Evolutionary conservation across 805 yeast genomes (phyloP), one percentile per base, ranked within the genome.

Genomic region (Lipomyces starkeyi): DNA sequence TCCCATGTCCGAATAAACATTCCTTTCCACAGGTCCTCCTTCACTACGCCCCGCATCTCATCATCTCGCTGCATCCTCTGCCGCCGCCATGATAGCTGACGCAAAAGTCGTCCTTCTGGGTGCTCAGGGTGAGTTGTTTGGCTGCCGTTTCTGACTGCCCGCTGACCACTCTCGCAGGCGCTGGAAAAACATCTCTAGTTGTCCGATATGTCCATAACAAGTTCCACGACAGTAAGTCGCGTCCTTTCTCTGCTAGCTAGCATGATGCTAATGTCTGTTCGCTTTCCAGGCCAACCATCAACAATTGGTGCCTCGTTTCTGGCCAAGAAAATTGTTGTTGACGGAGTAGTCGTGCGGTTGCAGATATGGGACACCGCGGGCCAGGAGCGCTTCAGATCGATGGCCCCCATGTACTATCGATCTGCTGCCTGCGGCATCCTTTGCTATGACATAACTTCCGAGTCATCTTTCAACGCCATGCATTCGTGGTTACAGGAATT

Each of bases 281-380:
- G 37, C 22, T 49, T 43, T 34, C 53, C 68, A 73, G 65, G 77
- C 75, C 70, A 77, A 73, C 71, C 78, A 5, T 75, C 79, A 11
- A 77, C 80, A 55, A 77, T 77, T 25, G 80, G 80, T 43, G 80
- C 80, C 32, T 76, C 78, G 43, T 77, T 77, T 58, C 71, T 76
- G 67, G 79, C 79, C 52, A 77, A 77, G 61, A 76, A 76, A 64
- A 77, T 77, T 57, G 66, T 68, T 58, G 72, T 77, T n/a, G 78
- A 76, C 69, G 79, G 75, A 58, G 74, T 71, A 58, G 72, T 73
- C 29, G 77, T 77, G 40, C 71, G 80, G 54, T 78, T 88, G 52
- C 91, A 88, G 76, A 83, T 88, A 9, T 88, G 97, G 97, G 97
- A 93, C 78, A 93, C 97, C 54, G 97, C 97, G 0, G 97, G 97